Evolutionary conservation across 2,329 filamentous ascomycete genomes (phyloP).

Genomic region (Neopestalotiopsis sp.): DNA sequence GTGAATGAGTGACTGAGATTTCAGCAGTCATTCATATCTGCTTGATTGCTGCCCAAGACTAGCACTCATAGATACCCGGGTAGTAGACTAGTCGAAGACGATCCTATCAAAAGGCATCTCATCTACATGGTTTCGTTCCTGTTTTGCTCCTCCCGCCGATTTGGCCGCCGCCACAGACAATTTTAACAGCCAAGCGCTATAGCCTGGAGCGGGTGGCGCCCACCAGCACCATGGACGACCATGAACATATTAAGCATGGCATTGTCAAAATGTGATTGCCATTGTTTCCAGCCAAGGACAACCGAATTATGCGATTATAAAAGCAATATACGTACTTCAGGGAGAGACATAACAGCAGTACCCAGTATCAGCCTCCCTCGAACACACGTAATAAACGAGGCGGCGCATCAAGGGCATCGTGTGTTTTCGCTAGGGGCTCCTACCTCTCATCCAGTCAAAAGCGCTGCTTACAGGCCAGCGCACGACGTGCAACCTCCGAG

Average conservation of each 20-base stretch:
- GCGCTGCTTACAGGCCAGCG: constrained; percentile 9
- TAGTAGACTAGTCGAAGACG: neutral
- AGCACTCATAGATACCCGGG: neutral
- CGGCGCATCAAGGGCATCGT: constrained; percentile 11
- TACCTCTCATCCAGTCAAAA: constrained; percentile 19
- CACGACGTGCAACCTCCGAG: constrained; percentile 6
- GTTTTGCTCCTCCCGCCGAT: constrained; percentile 18
- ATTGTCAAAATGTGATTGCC: constrained; percentile 6
- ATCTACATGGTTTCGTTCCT: constrained; percentile 24
- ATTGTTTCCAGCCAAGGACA: constrained; percentile 13
- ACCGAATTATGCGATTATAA: constrained; percentile 15
- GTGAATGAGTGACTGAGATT: no score
- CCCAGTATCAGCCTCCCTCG: constrained; percentile 14
- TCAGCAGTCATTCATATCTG: neutral
- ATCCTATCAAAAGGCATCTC: constrained; percentile 43
- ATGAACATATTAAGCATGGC: neutral
- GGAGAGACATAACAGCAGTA: constrained; percentile 13
- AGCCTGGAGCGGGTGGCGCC: constrained; percentile 19
- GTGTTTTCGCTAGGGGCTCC: neutral
- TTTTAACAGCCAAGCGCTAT: constrained; percentile 28
- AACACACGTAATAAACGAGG: constrained; percentile 17
- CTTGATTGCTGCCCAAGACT: neutral
- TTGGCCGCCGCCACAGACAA: constrained; percentile 21
- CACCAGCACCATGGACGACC: neutral
- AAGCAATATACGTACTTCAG: constrained; percentile 16